Conservation (phyloP, 768 basidiomycete genomes). For the Phanerochaete carnosa region DNA sequence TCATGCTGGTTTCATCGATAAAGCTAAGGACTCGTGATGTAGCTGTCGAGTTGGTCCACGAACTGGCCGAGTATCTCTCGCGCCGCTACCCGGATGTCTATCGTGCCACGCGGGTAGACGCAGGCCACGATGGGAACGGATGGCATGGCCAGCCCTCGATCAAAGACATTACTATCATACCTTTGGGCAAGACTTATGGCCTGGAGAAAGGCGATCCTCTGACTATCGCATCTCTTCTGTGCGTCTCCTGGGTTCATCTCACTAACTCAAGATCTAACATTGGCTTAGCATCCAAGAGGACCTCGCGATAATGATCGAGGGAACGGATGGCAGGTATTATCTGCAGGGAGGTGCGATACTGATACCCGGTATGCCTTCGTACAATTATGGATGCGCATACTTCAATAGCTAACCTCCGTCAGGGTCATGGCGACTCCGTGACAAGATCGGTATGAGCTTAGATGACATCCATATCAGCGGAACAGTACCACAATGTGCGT, state of each 20-base stretch:
- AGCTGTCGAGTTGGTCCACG: slow-evolving; percentile 68
- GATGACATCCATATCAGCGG: slow-evolving; percentile 72
- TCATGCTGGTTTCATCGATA: not conserved
- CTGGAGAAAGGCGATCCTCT: slow-evolving; percentile 56
- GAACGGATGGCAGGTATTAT: slow-evolving; percentile 66
- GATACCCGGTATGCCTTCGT: slow-evolving; percentile 46
- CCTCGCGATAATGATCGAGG: slow-evolving; percentile 32
- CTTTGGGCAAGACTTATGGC: slow-evolving; percentile 46
- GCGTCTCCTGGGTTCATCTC: slow-evolving; percentile 24
- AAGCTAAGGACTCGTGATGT: not conserved
- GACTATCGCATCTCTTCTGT: slow-evolving; percentile 61
- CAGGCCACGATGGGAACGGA: slow-evolving; percentile 24
- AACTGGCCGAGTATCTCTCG: slow-evolving; percentile 64
- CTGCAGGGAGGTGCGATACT: slow-evolving; percentile 73
- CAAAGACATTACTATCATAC: slow-evolving; percentile 46
- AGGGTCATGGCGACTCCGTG: slow-evolving; percentile 77
- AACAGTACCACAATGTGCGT: slow-evolving; percentile 69
- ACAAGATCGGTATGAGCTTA: slow-evolving; percentile 71
- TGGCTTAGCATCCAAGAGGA: slow-evolving; percentile 20
- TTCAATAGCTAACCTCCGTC: not conserved
- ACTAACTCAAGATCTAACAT: not conserved
- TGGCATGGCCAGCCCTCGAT: slow-evolving; percentile 48
- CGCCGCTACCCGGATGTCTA: slow-evolving; percentile 60
- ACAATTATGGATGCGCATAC: not conserved
- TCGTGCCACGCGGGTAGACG: slow-evolving; percentile 39